Conservation (phyloP, 129 eudicot genomes). For the Helianthus annuus region DNA sequence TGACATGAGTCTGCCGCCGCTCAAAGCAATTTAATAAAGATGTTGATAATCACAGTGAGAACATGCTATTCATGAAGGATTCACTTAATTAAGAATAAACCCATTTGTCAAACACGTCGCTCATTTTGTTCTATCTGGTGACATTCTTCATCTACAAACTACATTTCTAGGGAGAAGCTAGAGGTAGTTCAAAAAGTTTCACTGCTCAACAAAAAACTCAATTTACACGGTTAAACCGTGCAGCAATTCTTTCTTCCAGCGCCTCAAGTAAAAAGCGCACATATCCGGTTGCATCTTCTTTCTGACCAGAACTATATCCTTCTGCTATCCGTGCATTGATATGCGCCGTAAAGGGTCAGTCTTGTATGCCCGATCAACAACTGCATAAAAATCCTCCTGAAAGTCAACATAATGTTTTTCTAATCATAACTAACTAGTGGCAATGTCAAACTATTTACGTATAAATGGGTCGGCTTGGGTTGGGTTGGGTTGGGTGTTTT, state of each 20-base stretch:
- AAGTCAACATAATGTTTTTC: neutral
- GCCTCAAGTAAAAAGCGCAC: conserved; percentile 88
- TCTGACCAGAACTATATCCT: conserved; percentile 75
- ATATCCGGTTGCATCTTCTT: conserved; percentile 96
- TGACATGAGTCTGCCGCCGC: too few relatives aligned
- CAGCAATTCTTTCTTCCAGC: conserved; percentile 76
- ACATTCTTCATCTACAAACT: conserved; percentile 74
- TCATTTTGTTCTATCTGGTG: too few relatives aligned
- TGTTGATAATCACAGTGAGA: too few relatives aligned
- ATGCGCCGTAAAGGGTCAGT: conserved; percentile 62
- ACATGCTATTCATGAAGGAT: too few relatives aligned
- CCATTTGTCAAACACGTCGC: too few relatives aligned
- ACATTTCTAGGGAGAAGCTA: conserved; percentile 24
- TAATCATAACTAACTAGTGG: neutral
- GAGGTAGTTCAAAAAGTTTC: neutral
- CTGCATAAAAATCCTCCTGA: conserved; percentile 93
- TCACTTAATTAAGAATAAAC: too few relatives aligned
- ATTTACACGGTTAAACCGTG: conserved; percentile 77
- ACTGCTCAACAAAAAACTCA: conserved; percentile 13
- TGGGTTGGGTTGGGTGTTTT: too few relatives aligned
- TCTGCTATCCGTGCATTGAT: conserved; percentile 98
- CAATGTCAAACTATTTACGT: neutral
- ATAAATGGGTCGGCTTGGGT: neutral
- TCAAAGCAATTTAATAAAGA: too few relatives aligned
- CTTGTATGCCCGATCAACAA: conserved; percentile 93